phyloP scores from a whole-genome alignment of 1,284 basidiomycete species.

The Cryptococcus floricola region DNA sequence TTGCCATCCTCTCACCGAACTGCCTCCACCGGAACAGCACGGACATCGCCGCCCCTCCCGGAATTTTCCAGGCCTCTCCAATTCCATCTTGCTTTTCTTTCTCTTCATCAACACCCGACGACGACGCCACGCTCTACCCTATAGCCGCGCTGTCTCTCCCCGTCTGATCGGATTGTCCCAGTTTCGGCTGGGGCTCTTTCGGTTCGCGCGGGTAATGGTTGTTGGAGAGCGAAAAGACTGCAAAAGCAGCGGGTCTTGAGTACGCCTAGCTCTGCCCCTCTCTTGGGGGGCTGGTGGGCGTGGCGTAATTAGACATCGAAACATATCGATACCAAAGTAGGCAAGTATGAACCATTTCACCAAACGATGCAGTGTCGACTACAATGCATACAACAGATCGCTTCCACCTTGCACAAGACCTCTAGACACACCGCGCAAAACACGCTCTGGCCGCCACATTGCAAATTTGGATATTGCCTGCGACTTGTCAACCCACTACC shows the following conservation, averaged over 20 bases:
- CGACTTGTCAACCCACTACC: background rate
- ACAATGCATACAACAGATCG: background rate
- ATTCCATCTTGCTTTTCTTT: background rate
- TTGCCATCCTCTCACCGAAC: background rate
- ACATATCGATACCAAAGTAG: background rate
- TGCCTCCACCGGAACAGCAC: no score
- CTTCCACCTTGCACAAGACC: background rate
- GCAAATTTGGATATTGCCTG: conserved; percentile 13
- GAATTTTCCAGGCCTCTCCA: no score
- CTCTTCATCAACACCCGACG: conserved; percentile 1
- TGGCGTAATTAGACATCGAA: conserved; percentile 5
- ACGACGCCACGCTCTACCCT: background rate
- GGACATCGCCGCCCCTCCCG: no score
- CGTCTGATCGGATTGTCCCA: background rate
- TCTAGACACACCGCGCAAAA: conserved; percentile 11
- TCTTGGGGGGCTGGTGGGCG: conserved; percentile 1
- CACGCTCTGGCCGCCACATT: conserved; percentile 12
- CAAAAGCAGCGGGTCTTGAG: conserved; percentile 3
- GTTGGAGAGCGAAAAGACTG: background rate
- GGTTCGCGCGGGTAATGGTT: background rate
- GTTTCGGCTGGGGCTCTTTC: no score
- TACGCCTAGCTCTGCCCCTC: conserved; percentile 4
- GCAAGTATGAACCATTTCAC: background rate
- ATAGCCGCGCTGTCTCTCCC: conserved; percentile 4
- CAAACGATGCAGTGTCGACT: no score